Percentiles rank a stretch among this genome's conserved stretches.
These are phyloP conservation scores for Sugiyamaella grinbergsii DNA, from an alignment of 1,139 yeast species.

Conservation along the genomic window DNA sequence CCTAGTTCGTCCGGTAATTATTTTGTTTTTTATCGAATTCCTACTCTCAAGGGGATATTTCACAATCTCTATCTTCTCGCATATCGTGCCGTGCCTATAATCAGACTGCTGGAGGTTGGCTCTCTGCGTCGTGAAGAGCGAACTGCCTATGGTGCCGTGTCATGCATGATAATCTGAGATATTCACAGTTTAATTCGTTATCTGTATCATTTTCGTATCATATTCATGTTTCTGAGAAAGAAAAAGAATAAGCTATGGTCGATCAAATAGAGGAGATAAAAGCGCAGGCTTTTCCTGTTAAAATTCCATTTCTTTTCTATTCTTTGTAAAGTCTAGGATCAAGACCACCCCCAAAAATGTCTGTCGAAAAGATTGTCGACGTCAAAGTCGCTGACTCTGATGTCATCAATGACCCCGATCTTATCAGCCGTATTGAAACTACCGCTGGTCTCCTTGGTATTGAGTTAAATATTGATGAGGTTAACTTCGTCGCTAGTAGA, in stretches of 20 bases:
- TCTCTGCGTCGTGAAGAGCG: neutral
- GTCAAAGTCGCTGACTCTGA: constrained; percentile 12
- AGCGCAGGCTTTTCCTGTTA: neutral
- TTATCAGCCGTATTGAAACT: constrained; percentile 18
- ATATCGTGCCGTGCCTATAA: constrained; percentile 15
- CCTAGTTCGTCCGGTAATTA: no score
- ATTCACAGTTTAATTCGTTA: constrained; percentile 11
- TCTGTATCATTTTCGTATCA: constrained; percentile 14
- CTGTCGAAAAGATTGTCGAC: constrained; percentile 16
- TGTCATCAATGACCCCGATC: constrained; percentile 11
- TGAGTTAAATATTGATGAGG: constrained; percentile 16
- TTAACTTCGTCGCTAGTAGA: constrained; percentile 15
- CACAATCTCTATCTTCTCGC: constrained; percentile 1
- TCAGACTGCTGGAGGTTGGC: neutral
- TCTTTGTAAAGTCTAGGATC: constrained; percentile 4
- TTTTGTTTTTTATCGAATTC: neutral
- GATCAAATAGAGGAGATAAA: constrained; percentile 10
- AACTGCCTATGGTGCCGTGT: constrained; percentile 15
- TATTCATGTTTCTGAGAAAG: neutral
- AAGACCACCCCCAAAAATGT: constrained; percentile 9
- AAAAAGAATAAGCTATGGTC: neutral
- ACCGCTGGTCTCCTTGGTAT: constrained; percentile 19
- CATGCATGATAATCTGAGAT: constrained; percentile 14
- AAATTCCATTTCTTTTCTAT: neutral
- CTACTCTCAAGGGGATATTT: neutral